These are phyloP conservation scores for Ceratocystis colombiana DNA, from an alignment of 2,329 filamentous ascomycete species.

Conservation along the genomic window DNA sequence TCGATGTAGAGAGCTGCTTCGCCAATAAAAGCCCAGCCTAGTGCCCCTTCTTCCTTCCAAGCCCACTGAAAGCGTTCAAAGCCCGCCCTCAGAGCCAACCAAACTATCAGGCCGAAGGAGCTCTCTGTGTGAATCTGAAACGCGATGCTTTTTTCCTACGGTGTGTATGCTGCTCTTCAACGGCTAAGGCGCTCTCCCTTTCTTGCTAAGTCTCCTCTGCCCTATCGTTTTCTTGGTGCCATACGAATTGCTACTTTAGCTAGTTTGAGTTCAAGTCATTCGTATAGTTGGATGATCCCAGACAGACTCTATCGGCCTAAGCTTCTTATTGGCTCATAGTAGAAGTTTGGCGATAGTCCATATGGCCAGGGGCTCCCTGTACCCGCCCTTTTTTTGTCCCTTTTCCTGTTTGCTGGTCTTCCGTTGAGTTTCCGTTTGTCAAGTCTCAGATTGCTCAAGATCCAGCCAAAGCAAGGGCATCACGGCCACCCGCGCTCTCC, in stretches of 20 bases:
- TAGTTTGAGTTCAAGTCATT: background rate
- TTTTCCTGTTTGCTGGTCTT: background rate
- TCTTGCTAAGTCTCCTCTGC: background rate
- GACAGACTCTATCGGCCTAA: background rate
- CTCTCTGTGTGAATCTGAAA: conserved; percentile 6
- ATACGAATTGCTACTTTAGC: background rate
- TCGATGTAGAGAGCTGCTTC: background rate
- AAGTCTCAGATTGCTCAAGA: conserved; percentile 5
- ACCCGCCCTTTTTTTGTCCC: background rate
- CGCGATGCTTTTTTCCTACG: background rate
- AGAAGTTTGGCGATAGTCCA: background rate
- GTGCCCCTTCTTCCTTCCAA: background rate
- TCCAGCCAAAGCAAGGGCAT: background rate
- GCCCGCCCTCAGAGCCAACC: background rate
- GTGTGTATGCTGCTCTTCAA: background rate
- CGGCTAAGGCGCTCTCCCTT: background rate
- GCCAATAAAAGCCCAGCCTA: background rate
- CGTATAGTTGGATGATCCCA: background rate
- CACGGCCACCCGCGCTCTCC: background rate
- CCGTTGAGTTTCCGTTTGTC: conserved; percentile 1
- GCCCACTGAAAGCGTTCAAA: background rate
- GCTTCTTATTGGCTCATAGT: background rate
- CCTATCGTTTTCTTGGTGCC: background rate
- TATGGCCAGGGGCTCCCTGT: background rate
- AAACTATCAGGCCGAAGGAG: background rate